These are phyloP conservation scores for Botrytis paeoniae DNA, from an alignment of 2,329 filamentous ascomycete genomes.

Conservation along the genomic window DNA sequence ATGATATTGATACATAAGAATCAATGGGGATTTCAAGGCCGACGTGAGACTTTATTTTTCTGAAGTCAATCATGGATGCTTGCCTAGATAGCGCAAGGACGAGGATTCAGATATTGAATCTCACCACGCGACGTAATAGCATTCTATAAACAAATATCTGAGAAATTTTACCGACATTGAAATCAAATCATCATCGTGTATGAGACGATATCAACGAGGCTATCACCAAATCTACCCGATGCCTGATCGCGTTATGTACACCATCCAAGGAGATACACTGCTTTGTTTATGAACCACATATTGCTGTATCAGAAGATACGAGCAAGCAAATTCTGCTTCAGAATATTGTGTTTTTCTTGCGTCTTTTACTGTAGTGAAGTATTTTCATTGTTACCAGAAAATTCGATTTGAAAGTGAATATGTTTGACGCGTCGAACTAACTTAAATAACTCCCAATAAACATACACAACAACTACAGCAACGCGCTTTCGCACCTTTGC, in stretches of 20 bases:
- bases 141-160: neutral
- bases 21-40: neutral
- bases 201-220: neutral
- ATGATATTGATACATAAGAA: fast-evolving
- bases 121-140: fast-evolving
- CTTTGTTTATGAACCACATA: neutral
- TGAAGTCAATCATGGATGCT: neutral
- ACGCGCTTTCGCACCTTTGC: neutral
- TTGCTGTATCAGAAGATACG: no score
- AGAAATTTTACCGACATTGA: neutral
- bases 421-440: neutral
- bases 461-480: neutral
- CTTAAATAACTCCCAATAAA: neutral
- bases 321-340: neutral
- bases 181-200: neutral
- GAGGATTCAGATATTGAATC: neutral
- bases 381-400: neutral
- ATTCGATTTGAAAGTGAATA: neutral
- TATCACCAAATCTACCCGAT: neutral
- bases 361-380: neutral
- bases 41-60: neutral
- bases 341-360: neutral
- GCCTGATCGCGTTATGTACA: neutral
- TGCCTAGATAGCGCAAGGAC: neutral
- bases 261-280: neutral